Evolutionary conservation across 2,329 filamentous ascomycete species (phyloP).

Genomic region (Plenodomus tracheiphilus): DNA sequence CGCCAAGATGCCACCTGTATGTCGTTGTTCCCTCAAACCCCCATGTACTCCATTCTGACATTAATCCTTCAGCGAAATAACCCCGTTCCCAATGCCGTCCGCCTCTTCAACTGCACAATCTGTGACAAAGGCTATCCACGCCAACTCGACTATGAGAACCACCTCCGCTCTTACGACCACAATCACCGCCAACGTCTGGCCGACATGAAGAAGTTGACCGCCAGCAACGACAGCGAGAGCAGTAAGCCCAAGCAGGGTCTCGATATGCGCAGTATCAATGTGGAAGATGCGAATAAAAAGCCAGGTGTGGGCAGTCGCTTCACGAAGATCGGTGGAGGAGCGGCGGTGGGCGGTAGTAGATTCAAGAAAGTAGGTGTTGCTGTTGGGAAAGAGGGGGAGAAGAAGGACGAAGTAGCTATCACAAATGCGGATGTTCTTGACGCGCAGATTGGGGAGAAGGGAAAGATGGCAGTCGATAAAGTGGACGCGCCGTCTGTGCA

Average conservation of each 20-base stretch:
- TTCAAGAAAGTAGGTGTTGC: slow-evolving; percentile 73
- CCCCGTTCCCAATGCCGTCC: slow-evolving; percentile 49
- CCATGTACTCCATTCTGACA: slow-evolving; percentile 28
- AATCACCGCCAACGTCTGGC: slow-evolving; percentile 75
- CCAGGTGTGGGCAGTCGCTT: slow-evolving; percentile 25
- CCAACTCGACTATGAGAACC: slow-evolving; percentile 94
- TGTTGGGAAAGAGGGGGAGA: slow-evolving; percentile 14
- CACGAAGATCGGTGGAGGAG: slow-evolving; percentile 29
- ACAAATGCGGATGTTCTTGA: slow-evolving; percentile 41
- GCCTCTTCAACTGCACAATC: slow-evolving; percentile 60
- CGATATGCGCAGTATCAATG: slow-evolving; percentile 31
- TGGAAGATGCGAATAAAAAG: slow-evolving; percentile 21
- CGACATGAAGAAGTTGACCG: slow-evolving; percentile 73
- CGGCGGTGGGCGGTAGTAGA: slow-evolving; percentile 43
- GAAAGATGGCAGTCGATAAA: slow-evolving; percentile 6
- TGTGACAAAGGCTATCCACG: slow-evolving; percentile 92
- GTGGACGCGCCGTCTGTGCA: not conserved
- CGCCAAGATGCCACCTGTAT: slow-evolving; percentile 24
- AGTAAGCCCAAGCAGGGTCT: slow-evolving; percentile 22
- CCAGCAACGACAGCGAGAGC: slow-evolving; percentile 28
- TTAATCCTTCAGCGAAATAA: slow-evolving; percentile 42
- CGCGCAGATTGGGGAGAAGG: slow-evolving; percentile 11
- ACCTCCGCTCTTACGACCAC: slow-evolving; percentile 93
- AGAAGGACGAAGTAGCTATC: slow-evolving; percentile 3
- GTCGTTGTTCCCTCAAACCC: slow-evolving; percentile 36